Evolutionary conservation across 139 green algal species (phyloP), one percentile per base, ranked within the genome.

Genomic region (Coccomyxa sp.): DNA sequence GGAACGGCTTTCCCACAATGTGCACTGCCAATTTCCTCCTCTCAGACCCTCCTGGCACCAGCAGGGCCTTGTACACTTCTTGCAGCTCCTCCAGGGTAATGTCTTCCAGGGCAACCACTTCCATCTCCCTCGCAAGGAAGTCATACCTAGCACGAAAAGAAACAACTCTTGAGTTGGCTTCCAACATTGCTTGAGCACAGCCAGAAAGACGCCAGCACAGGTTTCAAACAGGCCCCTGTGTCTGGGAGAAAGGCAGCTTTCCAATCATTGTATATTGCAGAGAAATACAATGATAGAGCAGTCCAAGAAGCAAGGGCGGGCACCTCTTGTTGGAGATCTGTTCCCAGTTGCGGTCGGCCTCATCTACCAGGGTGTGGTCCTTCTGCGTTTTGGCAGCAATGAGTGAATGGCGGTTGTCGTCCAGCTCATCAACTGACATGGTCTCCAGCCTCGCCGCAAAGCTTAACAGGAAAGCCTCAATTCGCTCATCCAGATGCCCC

Each of bases 311-410:
- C 15, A 79, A 9, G 25, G 31, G 25, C 27, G 27, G n/a, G 31
- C 82, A 95, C 87, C 81, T 88, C 68, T 89, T 83, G 76, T 82
- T 91, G 83, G 82, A 89, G 28, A 98, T 91, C 58, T 91, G 85
- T 27, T 95, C 94, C 96, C 96, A 98, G 27, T 91, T 83, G 23
- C 94, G 86, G 74, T 94, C 86, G 30, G 83, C 90, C 85, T 98
- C 95, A 38, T 99, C 95, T 13, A 77, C 16, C 67, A 98, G 82
- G 58, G 31, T 87, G 10, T 88, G 81, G 86, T 95, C 92, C 82
- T 95, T 94, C 77, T 92, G 85, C 82, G 96, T 82, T 89, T 98
- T 98, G 76, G 85, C 82, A 25, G 82, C 77, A 31, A 93, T 87
- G 45, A 98, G 85, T 13, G 95, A 88, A 3, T 80, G 67, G 30